Conservation (phyloP, 129 eudicot species). For the Apium graveolens region DNA sequence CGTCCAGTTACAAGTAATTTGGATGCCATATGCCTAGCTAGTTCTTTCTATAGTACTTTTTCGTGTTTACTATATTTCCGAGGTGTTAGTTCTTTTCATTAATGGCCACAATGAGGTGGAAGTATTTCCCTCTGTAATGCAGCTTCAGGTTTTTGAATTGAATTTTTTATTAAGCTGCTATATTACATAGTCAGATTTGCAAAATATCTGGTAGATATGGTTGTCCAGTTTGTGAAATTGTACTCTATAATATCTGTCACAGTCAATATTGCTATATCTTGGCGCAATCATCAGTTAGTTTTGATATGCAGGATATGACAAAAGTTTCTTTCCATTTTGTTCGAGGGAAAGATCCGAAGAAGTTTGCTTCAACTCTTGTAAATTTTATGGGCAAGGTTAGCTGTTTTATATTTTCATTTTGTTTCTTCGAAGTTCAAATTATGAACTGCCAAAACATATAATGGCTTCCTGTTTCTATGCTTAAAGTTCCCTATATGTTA, state of each 20-base stretch:
- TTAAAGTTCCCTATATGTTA: neutral
- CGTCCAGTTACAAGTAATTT: neutral
- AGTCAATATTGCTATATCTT: neutral
- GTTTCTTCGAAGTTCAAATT: neutral
- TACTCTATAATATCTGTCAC: neutral
- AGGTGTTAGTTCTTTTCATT: neutral
- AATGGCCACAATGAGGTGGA: neutral
- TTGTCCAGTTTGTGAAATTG: neutral
- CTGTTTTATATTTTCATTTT: neutral
- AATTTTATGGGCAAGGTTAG: conserved; percentile 92
- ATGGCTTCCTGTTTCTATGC: neutral
- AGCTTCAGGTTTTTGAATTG: neutral
- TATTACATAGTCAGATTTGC: neutral
- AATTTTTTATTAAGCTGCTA: neutral
- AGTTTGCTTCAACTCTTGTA: conserved; percentile 76
- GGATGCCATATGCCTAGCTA: neutral
- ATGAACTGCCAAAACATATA: neutral
- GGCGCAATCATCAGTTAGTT: neutral
- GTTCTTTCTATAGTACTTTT: neutral
- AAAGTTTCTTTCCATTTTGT: conserved; percentile 83
- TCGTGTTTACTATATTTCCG: neutral
- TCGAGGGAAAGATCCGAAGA: conserved; percentile 71
- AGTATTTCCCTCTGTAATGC: neutral
- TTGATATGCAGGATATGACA: conserved; percentile 68
- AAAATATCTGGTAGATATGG: neutral